These are phyloP conservation scores for Trametes meyenii DNA, from an alignment of 768 basidiomycete genomes.

Conservation along the genomic window DNA sequence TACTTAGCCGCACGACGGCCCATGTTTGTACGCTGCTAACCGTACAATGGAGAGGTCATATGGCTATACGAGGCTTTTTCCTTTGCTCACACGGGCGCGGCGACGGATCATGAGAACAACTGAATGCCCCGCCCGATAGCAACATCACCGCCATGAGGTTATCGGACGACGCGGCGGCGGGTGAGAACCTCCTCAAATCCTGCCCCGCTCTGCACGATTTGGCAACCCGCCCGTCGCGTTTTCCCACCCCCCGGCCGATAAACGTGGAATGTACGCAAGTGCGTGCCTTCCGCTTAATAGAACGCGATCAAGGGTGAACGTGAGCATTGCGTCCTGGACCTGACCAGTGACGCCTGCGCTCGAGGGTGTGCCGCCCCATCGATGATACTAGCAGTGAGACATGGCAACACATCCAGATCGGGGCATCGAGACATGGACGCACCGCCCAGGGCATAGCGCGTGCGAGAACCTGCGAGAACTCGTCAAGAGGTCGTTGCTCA, in stretches of 20 bases:
- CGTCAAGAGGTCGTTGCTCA: not conserved
- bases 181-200: slow-evolving; percentile 2
- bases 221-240: slow-evolving; percentile 10
- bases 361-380: not conserved
- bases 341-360: not conserved
- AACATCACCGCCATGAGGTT: slow-evolving; percentile 19
- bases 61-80: slow-evolving; percentile 10
- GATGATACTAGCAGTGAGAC: slow-evolving; percentile 14
- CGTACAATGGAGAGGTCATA: not conserved
- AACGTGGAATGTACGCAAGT: not conserved
- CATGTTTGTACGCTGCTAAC: not conserved
- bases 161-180: slow-evolving; percentile 18
- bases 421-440: slow-evolving; percentile 2
- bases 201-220: slow-evolving; percentile 11
- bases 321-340: not conserved
- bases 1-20: not conserved
- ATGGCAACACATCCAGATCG: not conserved
- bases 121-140: slow-evolving; percentile 5
- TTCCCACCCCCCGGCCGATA: not conserved
- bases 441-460: not conserved
- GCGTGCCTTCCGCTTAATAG: not conserved
- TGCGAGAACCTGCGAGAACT: not conserved
- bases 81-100: not conserved
- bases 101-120: slow-evolving; percentile 10
- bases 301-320: slow-evolving; percentile 1